Evolutionary conservation across 1,284 basidiomycete genomes (phyloP).

Genomic region (Cutaneotrichosporon mucoides): DNA sequence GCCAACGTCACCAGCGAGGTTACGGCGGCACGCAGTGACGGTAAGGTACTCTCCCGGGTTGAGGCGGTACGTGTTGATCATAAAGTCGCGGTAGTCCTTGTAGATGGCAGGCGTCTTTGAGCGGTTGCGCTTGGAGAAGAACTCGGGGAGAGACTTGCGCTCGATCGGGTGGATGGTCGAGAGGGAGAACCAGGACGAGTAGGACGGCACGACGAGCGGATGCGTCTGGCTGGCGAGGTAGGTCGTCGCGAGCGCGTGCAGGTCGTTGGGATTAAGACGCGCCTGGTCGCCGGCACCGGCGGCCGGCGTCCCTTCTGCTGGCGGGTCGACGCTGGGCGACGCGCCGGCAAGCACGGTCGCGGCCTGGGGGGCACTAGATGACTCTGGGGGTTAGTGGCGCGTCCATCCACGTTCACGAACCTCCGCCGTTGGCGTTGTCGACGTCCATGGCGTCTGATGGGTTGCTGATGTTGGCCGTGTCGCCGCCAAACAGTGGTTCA

Average conservation of each 20-base stretch:
- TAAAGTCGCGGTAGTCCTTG: constrained; percentile 99
- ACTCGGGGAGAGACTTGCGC: constrained; percentile 88
- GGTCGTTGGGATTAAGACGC: constrained; percentile 38
- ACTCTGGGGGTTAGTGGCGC: constrained; percentile 19
- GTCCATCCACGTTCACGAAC: constrained; percentile 12
- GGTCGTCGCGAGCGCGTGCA: constrained; percentile 49
- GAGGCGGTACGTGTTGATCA: constrained; percentile 97
- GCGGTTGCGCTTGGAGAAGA: constrained; percentile 93
- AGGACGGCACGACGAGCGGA: constrained; percentile 93
- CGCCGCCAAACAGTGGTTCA: constrained; percentile 46
- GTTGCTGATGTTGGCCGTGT: constrained; percentile 45
- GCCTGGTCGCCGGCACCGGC: constrained; percentile 20
- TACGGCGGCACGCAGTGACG: constrained; percentile 92
- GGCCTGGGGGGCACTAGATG: constrained; percentile 19
- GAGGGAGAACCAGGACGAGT: constrained; percentile 98
- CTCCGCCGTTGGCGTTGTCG: constrained; percentile 27
- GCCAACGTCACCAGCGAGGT: constrained; percentile 96
- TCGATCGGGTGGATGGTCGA: constrained; percentile 89
- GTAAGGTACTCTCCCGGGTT: constrained; percentile 95
- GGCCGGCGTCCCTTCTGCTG: constrained; percentile 21
- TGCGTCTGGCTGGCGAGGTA: constrained; percentile 97
- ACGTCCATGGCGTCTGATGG: constrained; percentile 30
- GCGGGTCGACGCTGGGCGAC: constrained; percentile 13
- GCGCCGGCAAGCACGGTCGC: constrained; percentile 6
- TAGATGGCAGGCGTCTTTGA: constrained; percentile 96